Percentiles rank a stretch among this genome's conserved stretches.
Conservation (phyloP, 495 filamentous ascomycete species). For the Xylaria curta region DNA sequence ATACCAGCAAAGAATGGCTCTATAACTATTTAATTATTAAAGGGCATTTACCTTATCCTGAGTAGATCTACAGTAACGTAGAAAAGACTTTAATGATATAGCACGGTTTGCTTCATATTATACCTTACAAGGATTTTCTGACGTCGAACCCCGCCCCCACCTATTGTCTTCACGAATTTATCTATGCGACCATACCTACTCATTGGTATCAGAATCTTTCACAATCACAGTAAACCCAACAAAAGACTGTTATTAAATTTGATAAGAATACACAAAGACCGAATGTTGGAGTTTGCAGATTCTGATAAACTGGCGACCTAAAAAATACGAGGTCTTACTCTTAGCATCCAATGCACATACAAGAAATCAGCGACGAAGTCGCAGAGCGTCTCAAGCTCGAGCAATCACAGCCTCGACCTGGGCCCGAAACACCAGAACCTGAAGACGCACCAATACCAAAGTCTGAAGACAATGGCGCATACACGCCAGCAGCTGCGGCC, state of each 20-base stretch:
- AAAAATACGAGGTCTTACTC: background rate
- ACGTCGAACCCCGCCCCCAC: conserved; percentile 22
- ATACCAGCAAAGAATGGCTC: background rate
- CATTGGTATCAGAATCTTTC: background rate
- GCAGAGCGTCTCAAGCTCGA: conserved; percentile 42
- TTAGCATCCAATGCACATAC: conserved; percentile 32
- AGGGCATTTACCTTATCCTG: background rate
- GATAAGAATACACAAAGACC: background rate
- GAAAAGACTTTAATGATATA: background rate
- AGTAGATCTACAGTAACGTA: background rate
- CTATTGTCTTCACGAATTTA: conserved; percentile 8
- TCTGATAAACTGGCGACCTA: background rate
- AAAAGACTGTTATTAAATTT: conserved; percentile 1
- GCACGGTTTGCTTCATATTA: conserved; percentile 9
- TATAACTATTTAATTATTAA: background rate
- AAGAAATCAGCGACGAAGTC: conserved; percentile 44
- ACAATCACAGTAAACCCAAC: background rate
- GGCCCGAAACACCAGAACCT: conserved; percentile 43
- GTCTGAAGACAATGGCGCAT: conserved; percentile 26
- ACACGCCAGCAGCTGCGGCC: conserved; percentile 22
- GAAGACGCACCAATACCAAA: conserved; percentile 23
- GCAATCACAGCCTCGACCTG: conserved; percentile 22
- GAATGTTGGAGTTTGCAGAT: background rate
- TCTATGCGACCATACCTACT: background rate
- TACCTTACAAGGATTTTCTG: conserved; percentile 19